Evolutionary conservation across 768 basidiomycete genomes (phyloP).

Genomic region (Mycena olivaceomarginata): DNA sequence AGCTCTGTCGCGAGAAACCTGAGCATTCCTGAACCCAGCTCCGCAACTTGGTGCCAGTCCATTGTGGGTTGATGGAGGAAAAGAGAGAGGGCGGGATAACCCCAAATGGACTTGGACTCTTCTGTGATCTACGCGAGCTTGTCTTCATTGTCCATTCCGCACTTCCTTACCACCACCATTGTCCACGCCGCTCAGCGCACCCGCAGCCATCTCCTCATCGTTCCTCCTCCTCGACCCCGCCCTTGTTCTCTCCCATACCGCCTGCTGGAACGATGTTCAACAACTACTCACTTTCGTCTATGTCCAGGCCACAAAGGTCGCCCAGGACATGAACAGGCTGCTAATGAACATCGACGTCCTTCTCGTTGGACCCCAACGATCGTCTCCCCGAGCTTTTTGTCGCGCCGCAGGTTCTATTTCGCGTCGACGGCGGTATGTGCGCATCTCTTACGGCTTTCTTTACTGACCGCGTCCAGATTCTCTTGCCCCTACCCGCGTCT

Average conservation of each 20-base stretch:
- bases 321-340: slow-evolving; percentile 79
- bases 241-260: slow-evolving; percentile 59
- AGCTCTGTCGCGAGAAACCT: no score
- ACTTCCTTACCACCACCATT: slow-evolving; percentile 75
- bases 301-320: slow-evolving; percentile 87
- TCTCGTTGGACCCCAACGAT: slow-evolving; percentile 74
- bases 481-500: slow-evolving; percentile 63
- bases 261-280: slow-evolving; percentile 82
- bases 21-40: no score
- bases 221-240: slow-evolving; percentile 78
- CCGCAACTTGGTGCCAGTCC: no score
- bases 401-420: slow-evolving; percentile 68
- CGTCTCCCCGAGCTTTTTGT: slow-evolving; percentile 64
- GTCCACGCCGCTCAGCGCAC: slow-evolving; percentile 69
- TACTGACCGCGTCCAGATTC: slow-evolving; percentile 55
- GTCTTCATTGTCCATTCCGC: slow-evolving; percentile 69
- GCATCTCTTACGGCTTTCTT: slow-evolving; percentile 6
- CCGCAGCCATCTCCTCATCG: slow-evolving; percentile 71
- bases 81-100: not conserved
- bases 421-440: slow-evolving; percentile 68
- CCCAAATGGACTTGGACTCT: slow-evolving; percentile 38
- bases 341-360: slow-evolving; percentile 88
- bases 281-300: slow-evolving; percentile 89
- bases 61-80: no score
- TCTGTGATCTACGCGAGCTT: slow-evolving; percentile 75